phyloP scores from a whole-genome alignment of 352 stramenopile genomes.

The Phytophthora ramorum region DNA sequence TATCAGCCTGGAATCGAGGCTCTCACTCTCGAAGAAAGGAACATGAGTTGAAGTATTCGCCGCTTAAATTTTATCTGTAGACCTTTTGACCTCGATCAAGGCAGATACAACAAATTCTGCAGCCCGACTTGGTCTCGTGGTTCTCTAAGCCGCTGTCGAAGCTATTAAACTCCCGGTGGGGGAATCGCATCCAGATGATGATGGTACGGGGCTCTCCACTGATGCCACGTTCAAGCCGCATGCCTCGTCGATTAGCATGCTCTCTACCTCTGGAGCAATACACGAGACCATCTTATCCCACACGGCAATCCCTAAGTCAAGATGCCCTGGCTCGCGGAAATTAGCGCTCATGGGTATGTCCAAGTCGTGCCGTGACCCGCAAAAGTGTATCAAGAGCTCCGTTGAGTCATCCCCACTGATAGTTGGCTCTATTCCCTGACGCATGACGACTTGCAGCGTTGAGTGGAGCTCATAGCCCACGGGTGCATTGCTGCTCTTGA shows the following conservation, averaged over 20 bases:
- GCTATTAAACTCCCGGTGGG: too few species aligned
- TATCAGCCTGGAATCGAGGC: too few species aligned
- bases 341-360: background rate
- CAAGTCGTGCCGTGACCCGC: constrained; percentile 7
- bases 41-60: too few species aligned
- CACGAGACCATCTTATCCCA: constrained; percentile 11
- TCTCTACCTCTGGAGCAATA: constrained; percentile 27
- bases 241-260: constrained; percentile 24
- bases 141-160: too few species aligned
- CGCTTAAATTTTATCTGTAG: too few species aligned
- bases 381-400: constrained; percentile 13
- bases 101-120: too few species aligned
- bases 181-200: background rate
- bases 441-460: constrained; percentile 13
- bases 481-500: constrained; percentile 4
- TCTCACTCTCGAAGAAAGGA: too few species aligned
- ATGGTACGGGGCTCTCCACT: background rate
- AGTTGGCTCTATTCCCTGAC: background rate
- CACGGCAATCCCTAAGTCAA: constrained; percentile 6
- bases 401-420: constrained; percentile 8
- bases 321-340: constrained; percentile 9
- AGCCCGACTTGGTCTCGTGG: too few species aligned
- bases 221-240: background rate
- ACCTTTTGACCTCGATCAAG: too few species aligned
- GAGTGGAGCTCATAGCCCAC: constrained; percentile 13